Evolutionary conservation across 140 eudicot species (phyloP), one percentile per base, ranked within the genome.

Genomic region (Oenanthe javanica): DNA sequence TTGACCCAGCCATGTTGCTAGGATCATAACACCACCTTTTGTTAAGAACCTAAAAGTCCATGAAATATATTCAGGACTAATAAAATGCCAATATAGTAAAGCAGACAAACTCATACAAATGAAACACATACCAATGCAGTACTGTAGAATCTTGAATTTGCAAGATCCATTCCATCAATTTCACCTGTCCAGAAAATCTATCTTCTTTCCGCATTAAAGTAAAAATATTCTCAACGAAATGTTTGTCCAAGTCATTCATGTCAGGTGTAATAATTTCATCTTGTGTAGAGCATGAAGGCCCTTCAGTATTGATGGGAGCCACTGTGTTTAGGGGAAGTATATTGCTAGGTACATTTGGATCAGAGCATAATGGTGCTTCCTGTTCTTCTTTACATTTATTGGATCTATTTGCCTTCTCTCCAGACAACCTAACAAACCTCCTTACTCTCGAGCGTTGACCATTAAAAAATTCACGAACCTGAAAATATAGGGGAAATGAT

Each of bases 1-100:
- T 83, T 93, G 83, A 85, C 93, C 89, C 87, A 96, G 80, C 99
- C 99, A 96, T 1, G 99, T 88, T 73, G 98, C 97, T 81, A 96
- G 84, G 79, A 96, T 93, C 96, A 96, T 91, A 72, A 96, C 87
- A 77, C 99, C 97, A 5, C 97, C 99, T 85, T 93, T 89, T 49
- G 89, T 85, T 83, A 93, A 64, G 81, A 96, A 93, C 98, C 99
- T 96, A 80, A 64, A 82, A 76, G 49, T 43, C 72, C 79, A 63
- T 23, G 6, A 77, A 71, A 77, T 45, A 43, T 21, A 49, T 23
- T 15, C 57, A 47, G 23, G 19, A 14, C 4, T 47, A 75, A n/a
- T 54, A 75, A 48, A 15, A 36, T 47, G 18, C 6, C 21, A 19
- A 75, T 18, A 49, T 47, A 50, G 43, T 12, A 8, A 75, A 23